A percentile compares a stretch with the other conserved stretches of the same genome.
Conservation (phyloP, 495 filamentous ascomycete species). For the Pyronema omphalodes region DNA sequence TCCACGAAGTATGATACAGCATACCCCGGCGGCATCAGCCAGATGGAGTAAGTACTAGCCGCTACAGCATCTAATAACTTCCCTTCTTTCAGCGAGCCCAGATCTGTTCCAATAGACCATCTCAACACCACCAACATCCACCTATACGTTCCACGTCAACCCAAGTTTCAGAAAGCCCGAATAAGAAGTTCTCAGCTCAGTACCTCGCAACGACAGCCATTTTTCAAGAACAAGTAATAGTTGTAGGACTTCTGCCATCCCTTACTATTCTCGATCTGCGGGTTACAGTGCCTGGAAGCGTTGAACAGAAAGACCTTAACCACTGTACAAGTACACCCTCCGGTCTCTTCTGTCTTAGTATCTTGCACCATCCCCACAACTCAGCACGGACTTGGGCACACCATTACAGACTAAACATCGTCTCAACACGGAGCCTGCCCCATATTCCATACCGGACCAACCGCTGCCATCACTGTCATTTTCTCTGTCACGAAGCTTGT, state of each 20-base stretch:
- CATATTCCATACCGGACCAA: not conserved
- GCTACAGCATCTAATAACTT: no score
- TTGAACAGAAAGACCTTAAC: not conserved
- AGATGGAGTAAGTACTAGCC: no score
- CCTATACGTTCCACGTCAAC: no score
- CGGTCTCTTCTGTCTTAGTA: not conserved
- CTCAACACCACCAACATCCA: no score
- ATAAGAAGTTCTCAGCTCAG: constrained; percentile 8
- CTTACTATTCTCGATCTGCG: constrained; percentile 1
- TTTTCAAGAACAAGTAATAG: constrained; percentile 17
- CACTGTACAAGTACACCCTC: not conserved
- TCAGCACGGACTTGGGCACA: not conserved
- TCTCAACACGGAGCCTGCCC: not conserved
- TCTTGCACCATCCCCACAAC: not conserved
- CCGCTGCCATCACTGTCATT: not conserved
- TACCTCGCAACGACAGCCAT: constrained; percentile 18
- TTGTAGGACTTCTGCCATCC: constrained; percentile 10
- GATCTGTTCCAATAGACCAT: no score
- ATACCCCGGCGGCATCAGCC: no score
- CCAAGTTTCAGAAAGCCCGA: not conserved
- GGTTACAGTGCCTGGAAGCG: not conserved
- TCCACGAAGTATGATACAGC: no score
- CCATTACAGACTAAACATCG: not conserved
- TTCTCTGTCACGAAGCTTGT: constrained; percentile 4
- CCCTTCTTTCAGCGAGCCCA: no score